A percentile compares a stretch with the other conserved stretches of the same genome.
Evolutionary conservation across 495 filamentous ascomycete genomes (phyloP).

Genomic region (Platismatia glauca): DNA sequence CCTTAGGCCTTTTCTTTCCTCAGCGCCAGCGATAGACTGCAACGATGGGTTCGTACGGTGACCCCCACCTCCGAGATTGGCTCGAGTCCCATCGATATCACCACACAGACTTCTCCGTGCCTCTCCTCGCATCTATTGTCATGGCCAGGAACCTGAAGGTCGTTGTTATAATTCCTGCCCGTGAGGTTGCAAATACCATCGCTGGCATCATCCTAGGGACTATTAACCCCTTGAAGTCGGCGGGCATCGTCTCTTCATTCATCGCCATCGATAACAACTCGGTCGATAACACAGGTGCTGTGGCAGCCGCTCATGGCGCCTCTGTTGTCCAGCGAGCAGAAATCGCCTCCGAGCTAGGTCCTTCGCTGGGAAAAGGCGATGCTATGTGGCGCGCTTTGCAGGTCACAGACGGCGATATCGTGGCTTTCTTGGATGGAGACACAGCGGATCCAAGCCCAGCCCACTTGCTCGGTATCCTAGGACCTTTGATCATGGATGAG

Average conservation of each 20-base stretch:
- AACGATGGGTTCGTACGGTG: not conserved
- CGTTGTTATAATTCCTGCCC: conserved; percentile 1
- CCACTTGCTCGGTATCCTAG: conserved; percentile 4
- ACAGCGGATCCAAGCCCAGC: conserved; percentile 5
- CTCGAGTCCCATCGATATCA: not conserved
- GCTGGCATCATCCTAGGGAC: conserved; percentile 1
- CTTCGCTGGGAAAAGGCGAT: conserved; percentile 7
- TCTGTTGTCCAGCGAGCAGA: conserved; percentile 8
- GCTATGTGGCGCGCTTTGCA: conserved; percentile 6
- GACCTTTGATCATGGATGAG: conserved; percentile 6
- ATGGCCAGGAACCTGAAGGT: not conserved
- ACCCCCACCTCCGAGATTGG: not conserved
- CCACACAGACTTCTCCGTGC: not conserved
- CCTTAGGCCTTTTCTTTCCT: not conserved
- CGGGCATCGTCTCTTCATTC: conserved; percentile 1
- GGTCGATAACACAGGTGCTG: not conserved
- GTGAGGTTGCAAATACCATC: conserved; percentile 8
- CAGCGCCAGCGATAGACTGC: not conserved
- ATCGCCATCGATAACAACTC: conserved; percentile 1
- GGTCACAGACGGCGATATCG: conserved; percentile 3
- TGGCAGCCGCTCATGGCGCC: conserved; percentile 6
- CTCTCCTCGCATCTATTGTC: not conserved
- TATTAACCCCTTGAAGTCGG: not conserved
- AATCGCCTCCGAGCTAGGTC: conserved; percentile 1
- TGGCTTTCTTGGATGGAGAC: conserved; percentile 5